Evolutionary conservation across 495 filamentous ascomycete genomes (phyloP).

Genomic region (Lentithecium fluviatile): DNA sequence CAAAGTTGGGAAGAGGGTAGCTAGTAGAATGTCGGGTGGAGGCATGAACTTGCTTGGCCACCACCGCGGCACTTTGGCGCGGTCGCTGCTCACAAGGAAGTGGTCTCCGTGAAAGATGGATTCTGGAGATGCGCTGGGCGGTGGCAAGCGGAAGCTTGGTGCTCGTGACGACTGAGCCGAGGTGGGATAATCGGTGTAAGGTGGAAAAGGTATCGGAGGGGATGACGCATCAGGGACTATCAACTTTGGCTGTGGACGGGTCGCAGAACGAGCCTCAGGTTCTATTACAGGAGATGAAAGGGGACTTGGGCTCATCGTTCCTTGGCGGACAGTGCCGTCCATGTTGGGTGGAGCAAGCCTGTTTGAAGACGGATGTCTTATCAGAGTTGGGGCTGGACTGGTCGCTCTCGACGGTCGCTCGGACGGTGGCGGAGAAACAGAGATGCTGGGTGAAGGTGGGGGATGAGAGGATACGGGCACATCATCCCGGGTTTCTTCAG

Average conservation of each 20-base stretch:
- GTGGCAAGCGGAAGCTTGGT: conserved; percentile 54
- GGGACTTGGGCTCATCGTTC: conserved; percentile 35
- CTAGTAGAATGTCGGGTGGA: conserved; percentile 63
- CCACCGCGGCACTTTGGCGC: conserved; percentile 45
- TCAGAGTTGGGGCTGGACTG: conserved; percentile 31
- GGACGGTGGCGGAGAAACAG: conserved; percentile 46
- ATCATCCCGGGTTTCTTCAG: conserved; percentile 22
- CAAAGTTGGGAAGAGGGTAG: conserved; percentile 86
- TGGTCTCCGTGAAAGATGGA: conserved; percentile 40
- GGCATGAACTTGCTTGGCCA: conserved; percentile 76
- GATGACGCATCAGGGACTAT: conserved; percentile 41
- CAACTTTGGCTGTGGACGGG: conserved; percentile 25
- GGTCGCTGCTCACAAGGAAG: conserved; percentile 28
- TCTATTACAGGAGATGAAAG: conserved; percentile 19
- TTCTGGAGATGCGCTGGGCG: conserved; percentile 54
- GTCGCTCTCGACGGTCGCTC: conserved; percentile 30
- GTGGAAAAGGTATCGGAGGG: conserved; percentile 50
- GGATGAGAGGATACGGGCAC: not conserved
- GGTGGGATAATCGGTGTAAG: conserved; percentile 49
- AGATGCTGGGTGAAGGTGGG: conserved; percentile 34
- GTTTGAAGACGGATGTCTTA: conserved; percentile 11
- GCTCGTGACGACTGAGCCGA: conserved; percentile 36
- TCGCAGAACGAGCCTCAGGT: not conserved
- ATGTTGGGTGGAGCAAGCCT: conserved; percentile 26
- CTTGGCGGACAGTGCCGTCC: conserved; percentile 6